Conservation (phyloP, 1,284 basidiomycete species). For the Rhodotorula sp. region DNA sequence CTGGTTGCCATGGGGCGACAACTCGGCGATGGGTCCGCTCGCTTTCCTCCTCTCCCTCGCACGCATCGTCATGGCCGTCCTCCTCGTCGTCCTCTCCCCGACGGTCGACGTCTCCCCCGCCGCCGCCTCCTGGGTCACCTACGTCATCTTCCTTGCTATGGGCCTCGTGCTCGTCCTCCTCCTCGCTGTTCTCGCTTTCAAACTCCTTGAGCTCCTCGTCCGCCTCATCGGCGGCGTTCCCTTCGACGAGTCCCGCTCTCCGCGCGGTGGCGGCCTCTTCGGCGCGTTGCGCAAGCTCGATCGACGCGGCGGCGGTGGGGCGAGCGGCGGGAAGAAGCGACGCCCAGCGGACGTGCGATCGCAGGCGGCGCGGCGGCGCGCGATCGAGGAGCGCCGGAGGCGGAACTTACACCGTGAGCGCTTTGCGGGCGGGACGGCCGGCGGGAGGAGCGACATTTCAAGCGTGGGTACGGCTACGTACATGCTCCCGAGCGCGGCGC, state of each 20-base stretch:
- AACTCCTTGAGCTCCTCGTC: constrained; percentile 76
- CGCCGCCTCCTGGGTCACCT: constrained; percentile 86
- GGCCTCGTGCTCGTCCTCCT: constrained; percentile 81
- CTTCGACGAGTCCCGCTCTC: constrained; percentile 79
- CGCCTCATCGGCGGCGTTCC: constrained; percentile 77
- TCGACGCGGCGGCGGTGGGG: constrained; percentile 55
- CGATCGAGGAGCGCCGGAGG: constrained; percentile 6
- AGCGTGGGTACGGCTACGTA: constrained; percentile 24
- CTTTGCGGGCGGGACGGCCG: constrained; percentile 1
- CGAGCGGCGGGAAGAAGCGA: constrained; percentile 39
- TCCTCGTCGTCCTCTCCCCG: constrained; percentile 83
- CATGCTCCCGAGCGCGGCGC: constrained; percentile 20
- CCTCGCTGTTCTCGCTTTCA: constrained; percentile 70
- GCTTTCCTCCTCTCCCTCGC: constrained; percentile 88
- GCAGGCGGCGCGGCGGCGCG: constrained; percentile 4
- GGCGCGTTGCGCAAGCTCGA: constrained; percentile 62
- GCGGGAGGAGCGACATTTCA: constrained; percentile 12
- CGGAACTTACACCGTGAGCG: constrained; percentile 24
- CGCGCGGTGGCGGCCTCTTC: constrained; percentile 79
- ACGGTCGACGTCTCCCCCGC: constrained; percentile 75
- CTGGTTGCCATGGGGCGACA: constrained; percentile 72
- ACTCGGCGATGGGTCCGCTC: constrained; percentile 91
- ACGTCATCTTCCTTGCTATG: constrained; percentile 84
- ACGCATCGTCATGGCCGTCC: constrained; percentile 82
- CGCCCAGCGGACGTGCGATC: neutral